Evolutionary conservation across 495 filamentous ascomycete species (phyloP), one percentile per base, ranked within the genome.

Genomic region (Aspergillus taichungensis): DNA sequence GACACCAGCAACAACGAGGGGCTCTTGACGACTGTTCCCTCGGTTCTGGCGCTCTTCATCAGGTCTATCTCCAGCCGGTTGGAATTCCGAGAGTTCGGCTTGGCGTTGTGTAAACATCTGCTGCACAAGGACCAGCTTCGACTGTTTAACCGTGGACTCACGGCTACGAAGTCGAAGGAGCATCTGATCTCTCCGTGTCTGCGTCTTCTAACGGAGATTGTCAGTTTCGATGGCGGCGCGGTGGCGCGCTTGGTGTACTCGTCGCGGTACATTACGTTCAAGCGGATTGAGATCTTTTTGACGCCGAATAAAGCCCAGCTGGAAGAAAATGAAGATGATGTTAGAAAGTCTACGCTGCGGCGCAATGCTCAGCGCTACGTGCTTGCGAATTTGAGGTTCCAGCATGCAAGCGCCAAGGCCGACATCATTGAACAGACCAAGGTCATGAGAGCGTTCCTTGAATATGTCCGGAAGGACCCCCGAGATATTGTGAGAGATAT

Each of bases 121-220:
- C 61, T 95, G 32, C 79, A 85, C 45, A 82, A 80, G 53, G 76
- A 80, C 6, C 83, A 90, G 43, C 68, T 85, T 37, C 79, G 83
- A 46, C 68, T 91, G 8, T 69, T 95, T 30, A 77, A 82, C 30
- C 77, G 80, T 44, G 84, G 82, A 37, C 58, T 94, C 42, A 82
- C 80, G 2, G 80, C 84, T 4, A 76, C 78, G 3, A 87, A 84
- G 57, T 68, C 74, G 3, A 94, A 91, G 54, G 84, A 90, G 31
- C 84, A 85, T 65, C 67, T 94, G 34, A 89, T 96, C 47, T 88
- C 84, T 3, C 87, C 89, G 0, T 85, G 81, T 34, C 61, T 96
- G 36, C 76, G 88, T 46, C 70, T 96, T 37, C 72, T 96, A 38
- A 83, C 78, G 13, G 88, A 96, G 63, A 71, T 86, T 5, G 75